These are phyloP conservation scores for Magnolia kwangsiensis DNA, from an alignment of 164 flowering plant genomes.

Conservation along the genomic window DNA sequence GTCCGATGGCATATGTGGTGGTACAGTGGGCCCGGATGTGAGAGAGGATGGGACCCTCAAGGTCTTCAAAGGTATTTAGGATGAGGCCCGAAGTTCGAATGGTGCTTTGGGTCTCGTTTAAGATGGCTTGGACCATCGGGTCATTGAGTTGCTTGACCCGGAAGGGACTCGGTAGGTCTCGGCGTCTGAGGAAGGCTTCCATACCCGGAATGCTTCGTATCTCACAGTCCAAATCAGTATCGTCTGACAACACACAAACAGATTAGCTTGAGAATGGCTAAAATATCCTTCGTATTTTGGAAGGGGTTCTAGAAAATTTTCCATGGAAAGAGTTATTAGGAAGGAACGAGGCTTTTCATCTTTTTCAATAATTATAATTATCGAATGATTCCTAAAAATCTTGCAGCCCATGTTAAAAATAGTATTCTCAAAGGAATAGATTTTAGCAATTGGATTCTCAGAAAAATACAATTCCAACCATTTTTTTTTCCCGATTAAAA, in stretches of 20 bases:
- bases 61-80: constrained; percentile 33
- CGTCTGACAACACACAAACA: constrained; percentile 5
- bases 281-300: too few relatives aligned
- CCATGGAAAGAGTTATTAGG: too few relatives aligned
- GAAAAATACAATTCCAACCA: too few relatives aligned
- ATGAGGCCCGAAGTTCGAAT: constrained; percentile 22
- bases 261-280: too few relatives aligned
- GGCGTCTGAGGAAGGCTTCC: constrained; percentile 27
- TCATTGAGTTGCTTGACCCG: constrained; percentile 15
- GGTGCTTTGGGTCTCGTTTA: constrained; percentile 10
- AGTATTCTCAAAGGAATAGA: too few relatives aligned
- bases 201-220: constrained; percentile 23
- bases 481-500: too few relatives aligned
- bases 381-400: too few relatives aligned
- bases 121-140: constrained; percentile 8
- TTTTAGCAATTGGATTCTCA: too few relatives aligned
- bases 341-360: too few relatives aligned
- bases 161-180: constrained; percentile 32
- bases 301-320: too few relatives aligned
- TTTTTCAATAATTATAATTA: too few relatives aligned
- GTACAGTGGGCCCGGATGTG: constrained; percentile 14
- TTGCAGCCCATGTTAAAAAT: too few relatives aligned
- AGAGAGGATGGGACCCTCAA: constrained; percentile 27
- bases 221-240: constrained; percentile 20
- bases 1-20: constrained; percentile 25